phyloP scores from a whole-genome alignment of 1,284 basidiomycete genomes.

The Cryptococcus maquisensis region DNA sequence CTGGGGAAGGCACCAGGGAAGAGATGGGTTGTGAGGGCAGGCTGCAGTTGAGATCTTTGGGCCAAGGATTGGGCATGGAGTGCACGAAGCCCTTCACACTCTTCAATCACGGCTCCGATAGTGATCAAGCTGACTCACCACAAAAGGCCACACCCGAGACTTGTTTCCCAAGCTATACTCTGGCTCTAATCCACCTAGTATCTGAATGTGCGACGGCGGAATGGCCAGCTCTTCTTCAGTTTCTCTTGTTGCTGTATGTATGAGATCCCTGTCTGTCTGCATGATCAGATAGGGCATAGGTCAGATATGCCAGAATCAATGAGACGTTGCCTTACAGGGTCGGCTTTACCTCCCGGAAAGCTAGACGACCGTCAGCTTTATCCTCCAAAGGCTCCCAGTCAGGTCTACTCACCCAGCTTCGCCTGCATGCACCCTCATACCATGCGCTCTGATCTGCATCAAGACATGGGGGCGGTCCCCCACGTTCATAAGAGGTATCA shows the following conservation, averaged over 20 bases:
- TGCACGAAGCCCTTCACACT: constrained; percentile 28
- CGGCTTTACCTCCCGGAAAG: constrained; percentile 40
- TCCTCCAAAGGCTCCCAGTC: background rate
- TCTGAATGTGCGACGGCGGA: constrained; percentile 26
- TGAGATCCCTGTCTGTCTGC: constrained; percentile 27
- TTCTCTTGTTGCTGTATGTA: constrained; percentile 38
- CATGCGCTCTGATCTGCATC: constrained; percentile 31
- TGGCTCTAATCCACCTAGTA: constrained; percentile 35
- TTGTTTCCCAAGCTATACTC: constrained; percentile 43
- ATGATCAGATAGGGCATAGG: background rate
- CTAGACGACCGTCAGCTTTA: constrained; percentile 8
- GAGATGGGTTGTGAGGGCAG: constrained; percentile 27
- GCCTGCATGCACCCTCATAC: constrained; percentile 37
- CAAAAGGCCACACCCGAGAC: constrained; percentile 42
- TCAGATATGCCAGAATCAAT: background rate
- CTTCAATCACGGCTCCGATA: too few relatives aligned
- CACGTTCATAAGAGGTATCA: constrained; percentile 43
- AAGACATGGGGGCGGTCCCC: constrained; percentile 28
- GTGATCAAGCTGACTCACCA: constrained; percentile 24
- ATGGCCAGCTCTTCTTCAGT: constrained; percentile 39
- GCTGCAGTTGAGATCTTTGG: background rate
- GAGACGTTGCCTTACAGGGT: constrained; percentile 18
- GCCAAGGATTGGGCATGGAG: constrained; percentile 9
- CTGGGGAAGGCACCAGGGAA: constrained; percentile 20
- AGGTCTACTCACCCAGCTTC: constrained; percentile 40